Evolutionary conservation across 2,329 filamentous ascomycete species (phyloP), one percentile per base, ranked within the genome.

Genomic region (Pseudogymnoascus sp.): DNA sequence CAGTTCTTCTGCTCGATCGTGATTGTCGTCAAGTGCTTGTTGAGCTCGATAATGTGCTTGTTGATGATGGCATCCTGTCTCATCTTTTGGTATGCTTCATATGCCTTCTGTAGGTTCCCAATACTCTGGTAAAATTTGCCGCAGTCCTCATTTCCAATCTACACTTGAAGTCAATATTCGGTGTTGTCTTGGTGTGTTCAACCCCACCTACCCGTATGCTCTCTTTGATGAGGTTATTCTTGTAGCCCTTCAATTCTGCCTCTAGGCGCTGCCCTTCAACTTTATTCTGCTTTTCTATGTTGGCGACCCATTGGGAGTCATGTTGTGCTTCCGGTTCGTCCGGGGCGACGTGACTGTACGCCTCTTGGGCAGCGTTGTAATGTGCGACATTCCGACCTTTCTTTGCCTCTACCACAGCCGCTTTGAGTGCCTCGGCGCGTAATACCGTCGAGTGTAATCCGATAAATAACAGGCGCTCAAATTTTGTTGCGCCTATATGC

Each of bases 151-250:
- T 96, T 89, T 45, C 90, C 92, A 85, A 97, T 96, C 89, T 95
- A 66, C 15, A 45, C 15, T 38, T 45, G 3, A 28, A 26, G 26
- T 52, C 26, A 52, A 9, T 52, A 30, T 5, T 30, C 7, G 23
- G 23, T 28, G 23, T 12, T 30, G 19, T n/a, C n/a, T 18, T 18
- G 9, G 2, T 3, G 2, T 3, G 26, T 30, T n/a, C 45, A 13
- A 18, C 30, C 23, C 23, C 18, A 38, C 81, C 60, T 78, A 95
- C 91, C 66, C 92, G 77, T 68, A 97, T 96, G 75, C 91, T 96
- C 75, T 99, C 94, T 71, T 96, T 96, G 67, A 99, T 91, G 41
- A 97, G 76, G 68, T 97, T 99, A 71, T 96, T 96, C 74, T 94
- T 96, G 74, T 97, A 97, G 1, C 86, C 87, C 72, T 91, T 92